Percentiles rank a stretch among this genome's conserved stretches.
These are phyloP conservation scores for Eremothecium cymbalariae DNA, from an alignment of 1,139 yeast species.

Conservation along the genomic window DNA sequence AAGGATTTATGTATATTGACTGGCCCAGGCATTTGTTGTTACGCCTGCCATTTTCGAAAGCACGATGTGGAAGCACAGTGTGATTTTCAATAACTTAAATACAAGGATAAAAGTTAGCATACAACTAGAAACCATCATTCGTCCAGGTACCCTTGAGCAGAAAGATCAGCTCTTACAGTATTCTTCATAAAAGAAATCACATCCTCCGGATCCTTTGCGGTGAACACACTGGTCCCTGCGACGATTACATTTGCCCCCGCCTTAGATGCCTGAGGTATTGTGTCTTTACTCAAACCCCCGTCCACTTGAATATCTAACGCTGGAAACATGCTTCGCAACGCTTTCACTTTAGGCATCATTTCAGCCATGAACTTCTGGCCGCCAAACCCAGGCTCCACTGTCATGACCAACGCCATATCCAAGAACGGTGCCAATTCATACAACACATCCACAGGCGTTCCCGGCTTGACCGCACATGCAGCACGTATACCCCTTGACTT, in stretches of 20 bases:
- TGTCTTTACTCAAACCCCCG: slow-evolving; percentile 88
- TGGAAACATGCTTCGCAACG: slow-evolving; percentile 66
- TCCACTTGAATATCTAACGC: slow-evolving; percentile 86
- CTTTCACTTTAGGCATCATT: slow-evolving; percentile 92
- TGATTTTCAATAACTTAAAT: too few species aligned
- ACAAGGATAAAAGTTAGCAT: too few species aligned
- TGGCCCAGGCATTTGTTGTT: too few species aligned
- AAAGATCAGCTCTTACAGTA: slow-evolving; percentile 41
- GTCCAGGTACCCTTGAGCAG: slow-evolving; percentile 28
- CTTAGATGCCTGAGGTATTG: slow-evolving; percentile 73
- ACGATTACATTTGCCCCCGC: slow-evolving; percentile 98
- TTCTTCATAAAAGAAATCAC: slow-evolving; percentile 61
- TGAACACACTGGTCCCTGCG: slow-evolving; percentile 92
- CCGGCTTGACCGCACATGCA: slow-evolving; percentile 92
- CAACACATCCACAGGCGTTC: slow-evolving; percentile 79
- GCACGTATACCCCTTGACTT: slow-evolving; percentile 80
- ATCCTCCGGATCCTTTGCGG: slow-evolving; percentile 67
- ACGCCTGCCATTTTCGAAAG: too few species aligned
- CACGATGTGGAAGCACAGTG: too few species aligned
- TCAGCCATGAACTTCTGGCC: slow-evolving; percentile 94
- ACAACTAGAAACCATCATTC: too few species aligned
- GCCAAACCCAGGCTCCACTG: slow-evolving; percentile 98
- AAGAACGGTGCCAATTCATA: slow-evolving; percentile 66
- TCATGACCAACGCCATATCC: slow-evolving; percentile 94
- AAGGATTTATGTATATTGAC: too few species aligned